Base-by-base conservation (phyloP, 148 eudicot genomes). In the Silene latifolia region DNA sequence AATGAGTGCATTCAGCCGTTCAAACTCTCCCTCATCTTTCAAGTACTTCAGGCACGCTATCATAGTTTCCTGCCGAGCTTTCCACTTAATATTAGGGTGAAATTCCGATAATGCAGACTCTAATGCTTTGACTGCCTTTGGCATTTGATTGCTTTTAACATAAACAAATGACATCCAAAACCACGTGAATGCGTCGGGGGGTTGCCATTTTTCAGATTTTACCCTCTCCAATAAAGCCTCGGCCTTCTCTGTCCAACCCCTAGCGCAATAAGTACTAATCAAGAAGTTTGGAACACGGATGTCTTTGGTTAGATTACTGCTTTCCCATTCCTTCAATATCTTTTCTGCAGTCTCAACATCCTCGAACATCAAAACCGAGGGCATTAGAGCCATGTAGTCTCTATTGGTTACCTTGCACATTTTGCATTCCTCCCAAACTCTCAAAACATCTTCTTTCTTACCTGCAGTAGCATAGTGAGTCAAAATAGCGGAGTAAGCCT, bases 311-410 rank as follows among this genome's bases (percentile, higher is more conserved):
- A 79, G 74, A 54, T 77, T 63, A 54, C 80, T 74, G 20, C 71
- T 72, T 73, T 84, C 86, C 89, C 87, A 87, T 65, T 81, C 89
- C 32, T 77, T 74, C 4, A 82, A 75, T 53, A 85, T 69, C 71
- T 79, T 58, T 72, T 87, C 86, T 15, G 89, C 86, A 27, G 74
- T 75, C 79, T 79, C 87, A 7, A 79, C 13, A 67, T 85, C 86
- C 39, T 82, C 80, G 4, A 82, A 74, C 72, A 80, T 84, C 77
- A 87, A 66, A 35, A 87, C 56, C 5, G 87, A 78, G 62, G 68
- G 27, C 67, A 87, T 57, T 76, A 87, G 72, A 25, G 32, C 60
- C 4, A 82, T 74, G 62, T 87, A 87, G 75, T 83, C 73, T 39
- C 20, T 77, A 76, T 82, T 84, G 29, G 29, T 27, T 27, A 27